Percentiles rank a stretch among this genome's conserved stretches.
These are phyloP conservation scores for Mesotaenium endlicherianum DNA, from an alignment of 139 green algal species.

Conservation along the genomic window DNA sequence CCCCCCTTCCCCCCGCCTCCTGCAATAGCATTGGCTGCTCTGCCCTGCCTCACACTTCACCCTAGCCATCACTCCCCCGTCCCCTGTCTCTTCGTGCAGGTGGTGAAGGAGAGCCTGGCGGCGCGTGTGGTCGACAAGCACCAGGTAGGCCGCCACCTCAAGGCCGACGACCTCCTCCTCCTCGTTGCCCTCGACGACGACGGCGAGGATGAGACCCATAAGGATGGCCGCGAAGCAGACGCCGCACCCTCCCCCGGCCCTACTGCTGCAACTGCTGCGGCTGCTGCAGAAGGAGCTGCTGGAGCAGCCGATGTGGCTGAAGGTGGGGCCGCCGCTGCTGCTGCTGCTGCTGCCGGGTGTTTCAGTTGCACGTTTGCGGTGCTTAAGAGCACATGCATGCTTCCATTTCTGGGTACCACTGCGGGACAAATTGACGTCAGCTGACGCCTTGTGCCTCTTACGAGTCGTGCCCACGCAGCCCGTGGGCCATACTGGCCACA, in stretches of 20 bases:
- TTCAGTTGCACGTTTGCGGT: background rate
- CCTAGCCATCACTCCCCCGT: background rate
- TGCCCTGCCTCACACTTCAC: background rate
- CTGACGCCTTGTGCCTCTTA: too few species aligned
- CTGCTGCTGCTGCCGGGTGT: background rate
- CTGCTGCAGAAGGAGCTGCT: background rate
- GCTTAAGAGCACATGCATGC: background rate
- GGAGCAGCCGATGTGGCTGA: background rate
- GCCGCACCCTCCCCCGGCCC: background rate
- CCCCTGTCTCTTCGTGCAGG: constrained; percentile 21
- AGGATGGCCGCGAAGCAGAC: background rate
- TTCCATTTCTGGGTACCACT: too few species aligned
- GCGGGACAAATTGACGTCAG: too few species aligned
- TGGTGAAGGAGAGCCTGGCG: constrained; percentile 31
- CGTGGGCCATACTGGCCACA: too few species aligned
- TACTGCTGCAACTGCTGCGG: background rate
- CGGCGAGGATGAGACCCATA: background rate
- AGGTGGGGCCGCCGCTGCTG: background rate
- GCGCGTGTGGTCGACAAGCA: constrained; percentile 42
- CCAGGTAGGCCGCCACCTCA: constrained; percentile 28
- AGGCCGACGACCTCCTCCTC: constrained; percentile 3
- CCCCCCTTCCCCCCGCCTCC: background rate
- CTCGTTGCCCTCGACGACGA: constrained; percentile 31
- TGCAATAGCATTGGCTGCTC: background rate
- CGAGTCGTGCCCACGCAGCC: too few species aligned